Conservation (phyloP, 768 basidiomycete genomes). For the Jaapia argillacea region DNA sequence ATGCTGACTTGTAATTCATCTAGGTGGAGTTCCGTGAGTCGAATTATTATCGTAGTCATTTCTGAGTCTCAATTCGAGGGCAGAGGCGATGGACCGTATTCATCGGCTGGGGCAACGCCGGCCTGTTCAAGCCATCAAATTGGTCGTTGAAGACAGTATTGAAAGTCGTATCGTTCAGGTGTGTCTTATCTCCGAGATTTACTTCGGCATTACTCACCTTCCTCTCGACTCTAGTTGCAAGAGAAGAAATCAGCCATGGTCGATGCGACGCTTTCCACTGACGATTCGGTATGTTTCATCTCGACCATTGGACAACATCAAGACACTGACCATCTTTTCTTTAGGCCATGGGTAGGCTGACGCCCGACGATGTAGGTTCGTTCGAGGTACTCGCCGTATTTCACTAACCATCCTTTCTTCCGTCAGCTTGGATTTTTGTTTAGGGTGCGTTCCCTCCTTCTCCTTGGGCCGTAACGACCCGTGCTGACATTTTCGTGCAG, state of each 20-base stretch:
- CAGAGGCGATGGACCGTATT: slow-evolving; percentile 96
- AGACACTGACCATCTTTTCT: slow-evolving; percentile 8
- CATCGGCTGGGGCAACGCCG: slow-evolving; percentile 93
- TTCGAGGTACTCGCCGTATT: too few relatives aligned
- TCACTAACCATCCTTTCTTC: too few relatives aligned
- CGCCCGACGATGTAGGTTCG: slow-evolving; percentile 51
- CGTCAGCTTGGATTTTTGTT: too few relatives aligned
- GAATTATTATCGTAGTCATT: background rate
- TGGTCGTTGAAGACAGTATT: slow-evolving; percentile 94
- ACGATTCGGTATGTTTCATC: slow-evolving; percentile 52
- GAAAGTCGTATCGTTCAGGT: slow-evolving; percentile 91
- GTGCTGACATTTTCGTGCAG: too few relatives aligned
- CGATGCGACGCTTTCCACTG: slow-evolving; percentile 74
- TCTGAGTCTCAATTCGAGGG: background rate
- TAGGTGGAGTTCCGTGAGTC: slow-evolving; percentile 73
- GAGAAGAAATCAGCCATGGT: slow-evolving; percentile 97
- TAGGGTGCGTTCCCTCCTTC: too few relatives aligned
- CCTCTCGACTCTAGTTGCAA: slow-evolving; percentile 48
- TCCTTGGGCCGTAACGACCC: too few relatives aligned
- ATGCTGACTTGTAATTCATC: background rate
- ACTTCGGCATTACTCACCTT: background rate
- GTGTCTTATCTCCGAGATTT: slow-evolving; percentile 6
- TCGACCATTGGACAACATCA: background rate
- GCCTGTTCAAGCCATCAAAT: slow-evolving; percentile 87
- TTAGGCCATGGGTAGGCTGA: slow-evolving; percentile 88